Evolutionary conservation across 2,329 filamentous ascomycete genomes (phyloP), one percentile per base, ranked within the genome.

Genomic region (Trichoderma sp.): DNA sequence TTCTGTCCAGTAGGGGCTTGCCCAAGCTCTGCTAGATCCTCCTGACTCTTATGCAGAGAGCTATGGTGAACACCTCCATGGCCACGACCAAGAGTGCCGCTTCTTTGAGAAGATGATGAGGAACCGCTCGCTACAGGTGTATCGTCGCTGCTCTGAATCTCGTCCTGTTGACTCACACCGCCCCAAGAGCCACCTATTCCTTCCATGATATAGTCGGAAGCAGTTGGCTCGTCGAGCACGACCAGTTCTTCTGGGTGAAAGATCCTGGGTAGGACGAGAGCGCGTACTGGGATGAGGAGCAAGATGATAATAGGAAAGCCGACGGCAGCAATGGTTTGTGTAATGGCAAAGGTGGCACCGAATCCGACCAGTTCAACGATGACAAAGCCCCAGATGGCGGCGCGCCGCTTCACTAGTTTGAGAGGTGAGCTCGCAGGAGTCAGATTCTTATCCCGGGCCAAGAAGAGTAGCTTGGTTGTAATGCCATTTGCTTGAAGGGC

Each of bases 241-340:
- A 84, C 84, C 29, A 95, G 85, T 82, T 95, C 93, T 63, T 90
- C 87, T 0, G 84, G 80, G 0, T 85, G 87, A 78, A 95, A 92
- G 81, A 89, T 87, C 41, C 85, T 84, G 1, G 93, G 93, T 78
- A 95, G 85, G 6, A 94, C 76, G 76, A 90, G 85, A 2, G 91
- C 89, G 9, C 93, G 88, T 2, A 92, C 83, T 0, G 93, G 93
- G 29, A 95, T 91, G 6, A 95, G 86, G 18, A 90, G 83, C 65
- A 95, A 84, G 80, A 95, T 94, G 77, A 94, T 89, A 45, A 95
- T 88, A 9, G 94, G 94, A 78, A 95, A 96, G 0, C 94, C 94
- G 12, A 96, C 93, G 3, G 94, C 94, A 3, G 93, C 94, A 67
- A 95, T 92, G 0, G 94, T 95, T 84, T 96, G 92, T 0, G 94